These are phyloP conservation scores for Parastagonospora nodorum DNA, from an alignment of 2,329 filamentous ascomycete species.

Conservation along the genomic window DNA sequence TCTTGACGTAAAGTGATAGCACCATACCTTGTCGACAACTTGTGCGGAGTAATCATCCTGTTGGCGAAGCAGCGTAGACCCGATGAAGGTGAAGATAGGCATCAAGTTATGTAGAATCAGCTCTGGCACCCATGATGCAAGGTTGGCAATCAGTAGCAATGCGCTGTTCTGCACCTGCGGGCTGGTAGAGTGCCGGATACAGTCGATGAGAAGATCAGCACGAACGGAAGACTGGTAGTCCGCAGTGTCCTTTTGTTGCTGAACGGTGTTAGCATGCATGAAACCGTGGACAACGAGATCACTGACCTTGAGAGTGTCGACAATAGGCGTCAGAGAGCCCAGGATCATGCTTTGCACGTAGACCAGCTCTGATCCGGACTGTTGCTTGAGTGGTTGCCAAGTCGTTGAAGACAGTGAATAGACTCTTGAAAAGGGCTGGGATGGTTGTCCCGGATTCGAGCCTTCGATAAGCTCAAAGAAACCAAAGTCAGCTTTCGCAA, in stretches of 20 bases:
- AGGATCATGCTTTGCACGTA: constrained; percentile 88
- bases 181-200: constrained; percentile 87
- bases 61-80: constrained; percentile 85
- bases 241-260: constrained; percentile 53
- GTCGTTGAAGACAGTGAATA: constrained; percentile 86
- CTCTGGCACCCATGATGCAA: constrained; percentile 87
- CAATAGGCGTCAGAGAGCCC: constrained; percentile 79
- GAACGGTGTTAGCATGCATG: constrained; percentile 1
- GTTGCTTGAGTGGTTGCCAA: constrained; percentile 79
- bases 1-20: background rate
- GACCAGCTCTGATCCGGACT: constrained; percentile 83
- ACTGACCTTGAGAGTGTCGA: constrained; percentile 70
- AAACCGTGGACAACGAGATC: background rate
- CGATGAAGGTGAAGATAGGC: constrained; percentile 99
- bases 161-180: constrained; percentile 94
- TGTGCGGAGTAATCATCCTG: constrained; percentile 97
- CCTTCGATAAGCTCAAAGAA: constrained; percentile 84
- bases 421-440: constrained; percentile 73
- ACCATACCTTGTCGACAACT: constrained; percentile 74
- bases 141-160: constrained; percentile 81
- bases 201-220: constrained; percentile 89
- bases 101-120: constrained; percentile 95
- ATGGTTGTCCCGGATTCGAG: constrained; percentile 76
- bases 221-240: constrained; percentile 82
- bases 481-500: constrained; percentile 83